Evolutionary conservation across 305 asterid genomes (phyloP).

Genomic region (Rubia peregrina): DNA sequence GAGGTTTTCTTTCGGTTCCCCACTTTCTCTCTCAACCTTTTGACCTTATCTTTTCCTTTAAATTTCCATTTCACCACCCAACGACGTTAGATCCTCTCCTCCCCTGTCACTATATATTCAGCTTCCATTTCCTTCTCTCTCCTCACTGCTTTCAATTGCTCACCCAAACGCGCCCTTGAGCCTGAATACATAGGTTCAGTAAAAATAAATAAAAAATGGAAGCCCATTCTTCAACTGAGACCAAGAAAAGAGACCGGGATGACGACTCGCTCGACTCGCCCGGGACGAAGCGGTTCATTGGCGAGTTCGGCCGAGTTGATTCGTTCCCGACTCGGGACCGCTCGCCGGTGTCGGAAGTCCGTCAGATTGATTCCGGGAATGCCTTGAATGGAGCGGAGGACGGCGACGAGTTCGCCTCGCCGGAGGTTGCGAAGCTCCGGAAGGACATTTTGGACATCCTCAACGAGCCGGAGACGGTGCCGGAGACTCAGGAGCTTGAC

Average conservation of each 20-base stretch:
- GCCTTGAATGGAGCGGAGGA: background rate
- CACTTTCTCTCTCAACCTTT: too few relatives aligned
- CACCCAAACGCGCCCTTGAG: background rate
- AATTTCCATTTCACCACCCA: slow-evolving; percentile 17
- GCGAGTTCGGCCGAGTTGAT: background rate
- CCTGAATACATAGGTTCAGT: background rate
- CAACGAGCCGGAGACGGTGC: slow-evolving; percentile 25
- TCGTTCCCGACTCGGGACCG: background rate
- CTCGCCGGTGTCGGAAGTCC: background rate
- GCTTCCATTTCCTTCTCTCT: slow-evolving; percentile 6
- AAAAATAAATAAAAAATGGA: slow-evolving; percentile 15
- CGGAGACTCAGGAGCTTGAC: slow-evolving; percentile 32
- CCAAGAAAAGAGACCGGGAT: slow-evolving; percentile 22
- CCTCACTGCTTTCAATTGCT: slow-evolving; percentile 6
- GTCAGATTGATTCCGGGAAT: background rate
- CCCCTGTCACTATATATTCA: slow-evolving; percentile 20
- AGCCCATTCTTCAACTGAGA: background rate
- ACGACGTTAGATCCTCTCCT: background rate
- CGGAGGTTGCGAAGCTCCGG: slow-evolving; percentile 10
- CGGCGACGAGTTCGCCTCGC: slow-evolving; percentile 10
- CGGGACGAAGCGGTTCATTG: slow-evolving; percentile 21
- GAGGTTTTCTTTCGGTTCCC: background rate
- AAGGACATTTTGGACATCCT: slow-evolving; percentile 30
- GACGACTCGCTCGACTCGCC: slow-evolving; percentile 18
- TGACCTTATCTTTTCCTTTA: background rate